A percentile compares a stretch with the other conserved stretches of the same genome.
These are phyloP conservation scores for Alternaria atra DNA, from an alignment of 2,329 filamentous ascomycete genomes.

Conservation along the genomic window DNA sequence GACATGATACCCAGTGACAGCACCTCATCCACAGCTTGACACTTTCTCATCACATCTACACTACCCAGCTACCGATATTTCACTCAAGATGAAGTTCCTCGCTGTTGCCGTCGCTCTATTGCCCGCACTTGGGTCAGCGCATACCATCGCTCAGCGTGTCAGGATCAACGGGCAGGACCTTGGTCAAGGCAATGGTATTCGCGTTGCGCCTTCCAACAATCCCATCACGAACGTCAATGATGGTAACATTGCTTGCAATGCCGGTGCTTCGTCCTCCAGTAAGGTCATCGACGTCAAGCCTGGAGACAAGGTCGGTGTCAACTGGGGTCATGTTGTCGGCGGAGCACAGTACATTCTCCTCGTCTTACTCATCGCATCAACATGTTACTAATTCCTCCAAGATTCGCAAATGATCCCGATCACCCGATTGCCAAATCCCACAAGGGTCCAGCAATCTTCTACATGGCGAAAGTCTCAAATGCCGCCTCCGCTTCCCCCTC, in stretches of 20 bases:
- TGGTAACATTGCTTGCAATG: conserved; percentile 59
- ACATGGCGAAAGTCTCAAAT: conserved; percentile 54
- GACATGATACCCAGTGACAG: background rate
- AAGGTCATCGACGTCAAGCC: conserved; percentile 60
- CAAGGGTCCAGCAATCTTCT: conserved; percentile 56
- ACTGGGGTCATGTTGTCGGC: conserved; percentile 65
- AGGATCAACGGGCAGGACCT: conserved; percentile 53
- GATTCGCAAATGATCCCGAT: conserved; percentile 54
- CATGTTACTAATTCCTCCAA: background rate
- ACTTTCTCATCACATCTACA: background rate
- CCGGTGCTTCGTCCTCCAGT: conserved; percentile 45
- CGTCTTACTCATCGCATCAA: background rate
- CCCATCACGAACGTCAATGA: conserved; percentile 61
- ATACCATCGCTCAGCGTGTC: conserved; percentile 59
- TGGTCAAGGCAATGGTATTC: conserved; percentile 61
- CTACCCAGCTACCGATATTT: background rate
- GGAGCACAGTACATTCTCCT: conserved; percentile 54
- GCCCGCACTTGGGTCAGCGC: conserved; percentile 48
- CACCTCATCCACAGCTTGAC: conserved; percentile 10
- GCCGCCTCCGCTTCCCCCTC: conserved; percentile 49
- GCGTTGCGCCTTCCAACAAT: conserved; percentile 60
- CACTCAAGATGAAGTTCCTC: conserved; percentile 42
- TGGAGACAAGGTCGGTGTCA: conserved; percentile 62
- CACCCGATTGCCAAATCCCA: conserved; percentile 60
- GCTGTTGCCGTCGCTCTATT: conserved; percentile 35